phyloP scores from a whole-genome alignment of 2,329 filamentous ascomycete species.

The Monosporascus sp. region DNA sequence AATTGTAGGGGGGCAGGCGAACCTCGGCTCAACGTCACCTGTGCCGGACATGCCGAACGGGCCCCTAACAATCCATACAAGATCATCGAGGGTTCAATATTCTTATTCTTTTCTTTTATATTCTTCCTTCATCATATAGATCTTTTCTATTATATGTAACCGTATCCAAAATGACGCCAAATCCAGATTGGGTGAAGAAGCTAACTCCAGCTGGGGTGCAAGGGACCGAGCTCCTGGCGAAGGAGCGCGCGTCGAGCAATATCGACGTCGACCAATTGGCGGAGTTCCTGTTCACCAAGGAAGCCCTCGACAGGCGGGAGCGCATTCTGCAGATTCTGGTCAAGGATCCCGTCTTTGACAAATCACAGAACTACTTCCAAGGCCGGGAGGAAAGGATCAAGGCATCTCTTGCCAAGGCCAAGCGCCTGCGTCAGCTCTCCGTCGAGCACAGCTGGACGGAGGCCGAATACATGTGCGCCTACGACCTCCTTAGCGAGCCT shows the following conservation, averaged over 20 bases:
- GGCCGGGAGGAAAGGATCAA: slow-evolving; percentile 65
- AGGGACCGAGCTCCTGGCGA: slow-evolving; percentile 61
- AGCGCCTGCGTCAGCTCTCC: slow-evolving; percentile 62
- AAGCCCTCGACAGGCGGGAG: slow-evolving; percentile 54
- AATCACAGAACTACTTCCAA: slow-evolving; percentile 70
- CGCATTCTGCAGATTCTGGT: slow-evolving; percentile 60
- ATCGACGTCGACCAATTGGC: slow-evolving; percentile 63
- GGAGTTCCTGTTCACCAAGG: slow-evolving; percentile 63
- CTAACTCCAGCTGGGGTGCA: slow-evolving; percentile 62
- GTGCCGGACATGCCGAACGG: background rate
- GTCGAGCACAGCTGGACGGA: slow-evolving; percentile 61
- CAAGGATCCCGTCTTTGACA: slow-evolving; percentile 67
- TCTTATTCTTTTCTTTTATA: background rate
- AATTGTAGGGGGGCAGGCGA: background rate
- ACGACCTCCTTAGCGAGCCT: slow-evolving; percentile 66
- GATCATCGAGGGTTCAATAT: background rate
- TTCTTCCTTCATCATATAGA: background rate
- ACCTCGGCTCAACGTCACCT: background rate
- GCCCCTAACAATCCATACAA: background rate
- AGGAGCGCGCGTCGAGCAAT: slow-evolving; percentile 62
- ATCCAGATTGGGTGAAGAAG: slow-evolving; percentile 53
- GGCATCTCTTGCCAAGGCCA: slow-evolving; percentile 62
- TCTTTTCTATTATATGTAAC: too few species aligned
- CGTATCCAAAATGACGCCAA: background rate
- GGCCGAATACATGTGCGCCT: slow-evolving; percentile 59